phyloP scores from a whole-genome alignment of 1,139 yeast species.

The Candida buenavistaensis region DNA sequence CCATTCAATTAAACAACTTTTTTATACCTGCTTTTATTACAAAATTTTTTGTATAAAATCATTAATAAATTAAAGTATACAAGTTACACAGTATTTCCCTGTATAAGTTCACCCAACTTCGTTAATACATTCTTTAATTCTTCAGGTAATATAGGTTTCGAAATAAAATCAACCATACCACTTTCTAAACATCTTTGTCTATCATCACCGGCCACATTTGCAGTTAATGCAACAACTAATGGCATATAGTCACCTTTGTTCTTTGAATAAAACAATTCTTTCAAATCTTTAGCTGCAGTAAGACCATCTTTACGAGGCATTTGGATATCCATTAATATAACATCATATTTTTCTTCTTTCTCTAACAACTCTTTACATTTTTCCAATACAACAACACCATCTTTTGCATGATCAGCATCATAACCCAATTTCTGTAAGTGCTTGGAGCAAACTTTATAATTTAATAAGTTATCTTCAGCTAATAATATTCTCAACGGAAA shows the following conservation, averaged over 20 bases:
- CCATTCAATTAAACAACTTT: no score
- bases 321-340: slow-evolving; percentile 54
- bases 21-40: no score
- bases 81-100: neutral
- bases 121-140: slow-evolving; percentile 37
- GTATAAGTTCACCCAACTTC: slow-evolving; percentile 13
- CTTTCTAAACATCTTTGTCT: slow-evolving; percentile 45
- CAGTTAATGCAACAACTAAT: slow-evolving; percentile 53
- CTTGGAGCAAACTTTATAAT: slow-evolving; percentile 51
- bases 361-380: slow-evolving; percentile 28
- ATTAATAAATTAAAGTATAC: no score
- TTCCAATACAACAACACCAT: slow-evolving; percentile 49
- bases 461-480: slow-evolving; percentile 55
- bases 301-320: slow-evolving; percentile 57
- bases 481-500: slow-evolving; percentile 48
- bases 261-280: slow-evolving; percentile 21
- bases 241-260: slow-evolving; percentile 34
- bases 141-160: slow-evolving; percentile 56
- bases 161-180: slow-evolving; percentile 58
- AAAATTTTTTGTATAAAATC: no score
- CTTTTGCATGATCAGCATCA: slow-evolving; percentile 54
- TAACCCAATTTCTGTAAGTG: slow-evolving; percentile 55
- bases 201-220: slow-evolving; percentile 60
- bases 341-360: slow-evolving; percentile 42
- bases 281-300: slow-evolving; percentile 40